These are phyloP conservation scores for Cryphonectria parasitica DNA, from an alignment of 2,329 filamentous ascomycete species.

Conservation along the genomic window DNA sequence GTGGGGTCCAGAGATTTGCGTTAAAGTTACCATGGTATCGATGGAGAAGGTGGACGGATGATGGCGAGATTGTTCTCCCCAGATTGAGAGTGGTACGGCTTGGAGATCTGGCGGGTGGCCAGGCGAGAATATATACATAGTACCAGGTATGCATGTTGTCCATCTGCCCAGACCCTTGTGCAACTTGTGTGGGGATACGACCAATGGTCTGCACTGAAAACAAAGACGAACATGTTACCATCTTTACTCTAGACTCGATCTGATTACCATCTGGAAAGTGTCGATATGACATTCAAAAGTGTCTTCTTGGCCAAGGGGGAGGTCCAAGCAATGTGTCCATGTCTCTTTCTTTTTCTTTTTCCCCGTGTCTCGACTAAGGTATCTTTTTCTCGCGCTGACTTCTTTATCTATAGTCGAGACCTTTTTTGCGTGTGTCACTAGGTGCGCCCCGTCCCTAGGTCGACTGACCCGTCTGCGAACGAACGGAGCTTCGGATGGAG, in stretches of 20 bases:
- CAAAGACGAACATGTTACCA: no score
- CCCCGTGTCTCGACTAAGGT: no score
- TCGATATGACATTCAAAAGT: no score
- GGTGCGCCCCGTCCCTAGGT: conserved; percentile 8
- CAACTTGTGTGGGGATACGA: background rate
- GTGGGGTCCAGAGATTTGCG: background rate
- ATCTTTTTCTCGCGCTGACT: no score
- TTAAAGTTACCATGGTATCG: background rate
- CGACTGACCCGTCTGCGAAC: conserved; percentile 9
- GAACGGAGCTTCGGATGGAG: conserved; percentile 19
- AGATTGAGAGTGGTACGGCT: background rate
- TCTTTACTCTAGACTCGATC: no score
- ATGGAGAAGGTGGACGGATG: conserved; percentile 1
- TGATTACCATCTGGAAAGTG: no score
- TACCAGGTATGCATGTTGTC: background rate
- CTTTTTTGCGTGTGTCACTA: background rate
- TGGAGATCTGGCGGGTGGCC: background rate
- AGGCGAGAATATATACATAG: background rate
- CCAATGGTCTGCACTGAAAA: no score
- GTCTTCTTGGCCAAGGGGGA: no score
- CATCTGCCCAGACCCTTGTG: background rate
- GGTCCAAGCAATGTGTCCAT: background rate
- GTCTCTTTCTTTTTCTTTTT: background rate
- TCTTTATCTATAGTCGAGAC: background rate
- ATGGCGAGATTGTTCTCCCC: conserved; percentile 1